Base-by-base conservation (phyloP, 441 rosid species). In the Arabidopsis lyrata region DNA sequence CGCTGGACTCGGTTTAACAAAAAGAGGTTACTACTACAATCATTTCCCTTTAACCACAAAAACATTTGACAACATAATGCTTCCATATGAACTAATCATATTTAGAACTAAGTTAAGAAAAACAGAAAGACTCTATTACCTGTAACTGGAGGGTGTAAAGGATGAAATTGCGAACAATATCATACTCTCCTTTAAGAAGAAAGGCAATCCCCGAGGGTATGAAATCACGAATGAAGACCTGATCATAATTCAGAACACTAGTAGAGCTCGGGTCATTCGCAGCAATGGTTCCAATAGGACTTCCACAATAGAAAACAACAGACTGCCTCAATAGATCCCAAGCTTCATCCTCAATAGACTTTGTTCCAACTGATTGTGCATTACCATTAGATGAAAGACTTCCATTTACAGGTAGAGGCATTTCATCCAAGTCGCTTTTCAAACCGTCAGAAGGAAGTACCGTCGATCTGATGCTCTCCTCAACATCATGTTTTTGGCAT, bases 81-180 rank as follows among this genome's bases (percentile, higher is more conserved):
- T 60, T 29, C 8, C 0, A 47, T 32, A 24, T n/a, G 16, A n/a
- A 75, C 39, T 41, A 27, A 60, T 47, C 44, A 65, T 47, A 34
- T 1, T 5, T 8, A 24, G n/a, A 45, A 63, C 2, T 18, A 58
- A 56, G 9, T 4, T 2, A 20, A 8, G 29, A 59, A 29, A 45
- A 38, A 54, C 1, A 39, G 42, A 78, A 29, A 44, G 75, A 38
- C 36, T 56, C 4, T 0, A 22, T 53, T 80, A 89, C 94, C 91
- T 88, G 93, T 80, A 88, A 81, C 34, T 88, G 93, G 78, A 88
- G 91, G n/a, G 93, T 88, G 81, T 86, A 82, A 64, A 88, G 91
- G 72, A 88, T 86, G 78, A 88, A 88, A 39, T 82, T 85, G 35
- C 88, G 82, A 6, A 88, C 88, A 73, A 88, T 85, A 59, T 85